Evolutionary conservation across 139 green algal genomes (phyloP).

Genomic region (Picochlorum sp.): DNA sequence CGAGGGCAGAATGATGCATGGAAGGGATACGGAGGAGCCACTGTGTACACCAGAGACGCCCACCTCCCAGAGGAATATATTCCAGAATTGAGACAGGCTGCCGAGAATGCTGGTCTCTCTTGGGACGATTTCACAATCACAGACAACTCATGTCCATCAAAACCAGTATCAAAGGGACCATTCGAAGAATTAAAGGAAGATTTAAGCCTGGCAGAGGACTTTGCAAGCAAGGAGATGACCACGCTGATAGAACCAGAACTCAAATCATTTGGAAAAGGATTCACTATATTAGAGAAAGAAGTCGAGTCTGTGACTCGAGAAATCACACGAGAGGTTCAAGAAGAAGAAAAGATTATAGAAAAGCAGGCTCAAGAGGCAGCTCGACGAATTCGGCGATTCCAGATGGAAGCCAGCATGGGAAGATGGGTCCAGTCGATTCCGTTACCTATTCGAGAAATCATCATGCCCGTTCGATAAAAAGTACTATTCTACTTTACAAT

Average conservation of each 20-base stretch:
- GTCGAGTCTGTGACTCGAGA: background rate
- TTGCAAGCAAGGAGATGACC: slow-evolving; percentile 8
- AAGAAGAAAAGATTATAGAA: slow-evolving; percentile 6
- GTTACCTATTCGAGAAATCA: slow-evolving; percentile 6
- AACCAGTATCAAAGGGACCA: slow-evolving; percentile 31
- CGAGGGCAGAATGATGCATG: slow-evolving; percentile 80
- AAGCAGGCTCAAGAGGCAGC: slow-evolving; percentile 3
- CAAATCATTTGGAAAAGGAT: slow-evolving; percentile 57
- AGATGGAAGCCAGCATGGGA: slow-evolving; percentile 24
- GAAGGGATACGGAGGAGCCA: slow-evolving; percentile 76
- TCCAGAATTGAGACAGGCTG: slow-evolving; percentile 39
- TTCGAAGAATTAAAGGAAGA: slow-evolving; percentile 21
- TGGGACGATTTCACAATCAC: slow-evolving; percentile 64
- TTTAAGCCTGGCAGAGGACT: slow-evolving; percentile 17
- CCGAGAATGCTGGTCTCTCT: slow-evolving; percentile 35
- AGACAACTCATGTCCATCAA: slow-evolving; percentile 72
- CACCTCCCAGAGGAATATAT: slow-evolving; percentile 45
- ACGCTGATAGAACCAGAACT: slow-evolving; percentile 32
- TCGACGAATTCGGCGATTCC: slow-evolving; percentile 4
- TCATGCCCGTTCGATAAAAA: slow-evolving; percentile 15
- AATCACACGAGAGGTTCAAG: slow-evolving; percentile 1
- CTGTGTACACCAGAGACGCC: slow-evolving; percentile 41
- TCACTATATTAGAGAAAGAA: slow-evolving; percentile 46
- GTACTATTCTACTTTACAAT: too few species aligned
- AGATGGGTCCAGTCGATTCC: slow-evolving; percentile 9